These are phyloP conservation scores for Penicillium coprophilum DNA, from an alignment of 495 filamentous ascomycete genomes.

Conservation along the genomic window DNA sequence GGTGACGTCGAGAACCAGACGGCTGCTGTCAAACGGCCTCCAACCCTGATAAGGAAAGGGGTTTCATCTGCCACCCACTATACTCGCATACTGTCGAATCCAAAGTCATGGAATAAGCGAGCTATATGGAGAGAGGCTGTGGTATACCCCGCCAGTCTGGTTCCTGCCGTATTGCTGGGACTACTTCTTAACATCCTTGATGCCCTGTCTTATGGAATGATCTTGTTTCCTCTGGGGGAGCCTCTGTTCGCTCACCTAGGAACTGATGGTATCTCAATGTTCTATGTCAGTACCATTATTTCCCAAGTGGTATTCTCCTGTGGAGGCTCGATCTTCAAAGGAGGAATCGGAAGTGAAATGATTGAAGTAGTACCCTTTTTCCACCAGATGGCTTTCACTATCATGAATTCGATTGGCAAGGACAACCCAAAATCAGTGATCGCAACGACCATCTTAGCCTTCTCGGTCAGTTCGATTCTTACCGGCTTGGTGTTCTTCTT, in stretches of 20 bases:
- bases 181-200: constrained; percentile 90
- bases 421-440: constrained; percentile 81
- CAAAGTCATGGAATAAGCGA: constrained; percentile 70
- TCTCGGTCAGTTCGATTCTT: constrained; percentile 85
- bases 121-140: constrained; percentile 63
- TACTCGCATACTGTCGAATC: constrained; percentile 43
- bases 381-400: constrained; percentile 92
- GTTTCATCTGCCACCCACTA: constrained; percentile 28
- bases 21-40: constrained; percentile 9
- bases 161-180: constrained; percentile 87
- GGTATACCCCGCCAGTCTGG: constrained; percentile 61
- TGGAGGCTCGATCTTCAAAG: constrained; percentile 82
- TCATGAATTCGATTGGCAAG: constrained; percentile 72
- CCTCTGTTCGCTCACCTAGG: constrained; percentile 80
- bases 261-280: constrained; percentile 94
- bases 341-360: constrained; percentile 95
- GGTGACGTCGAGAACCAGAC: constrained; percentile 44
- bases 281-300: constrained; percentile 95
- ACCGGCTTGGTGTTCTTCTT: constrained; percentile 89
- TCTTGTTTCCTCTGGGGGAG: constrained; percentile 87
- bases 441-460: constrained; percentile 88
- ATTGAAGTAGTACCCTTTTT: constrained; percentile 98
- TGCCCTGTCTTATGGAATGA: constrained; percentile 95
- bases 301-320: constrained; percentile 90
- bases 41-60: constrained; percentile 20